These are phyloP conservation scores for Cicer arietinum DNA, from an alignment of 306 rosid species.

Conservation along the genomic window DNA sequence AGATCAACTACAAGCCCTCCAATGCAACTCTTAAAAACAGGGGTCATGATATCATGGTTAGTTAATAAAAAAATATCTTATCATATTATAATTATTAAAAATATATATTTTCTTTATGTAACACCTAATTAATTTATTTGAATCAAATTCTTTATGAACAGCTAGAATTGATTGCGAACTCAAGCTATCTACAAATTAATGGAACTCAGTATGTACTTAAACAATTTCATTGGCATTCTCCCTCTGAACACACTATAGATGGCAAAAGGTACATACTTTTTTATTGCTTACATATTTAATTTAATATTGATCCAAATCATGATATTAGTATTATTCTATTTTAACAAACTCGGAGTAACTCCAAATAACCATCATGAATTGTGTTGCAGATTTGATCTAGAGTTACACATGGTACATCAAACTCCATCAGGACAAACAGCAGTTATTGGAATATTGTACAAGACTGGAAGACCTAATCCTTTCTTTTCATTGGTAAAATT, in stretches of 20 bases:
- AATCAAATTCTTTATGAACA: conserved; percentile 31
- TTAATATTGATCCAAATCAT: too few relatives aligned
- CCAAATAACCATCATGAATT: background rate
- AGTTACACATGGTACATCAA: conserved; percentile 74
- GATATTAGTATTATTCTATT: too few relatives aligned
- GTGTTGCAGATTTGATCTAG: conserved; percentile 55
- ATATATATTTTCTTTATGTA: background rate
- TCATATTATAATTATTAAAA: background rate
- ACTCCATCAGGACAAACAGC: conserved; percentile 51
- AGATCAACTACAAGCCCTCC: conserved; percentile 51
- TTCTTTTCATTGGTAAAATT: conserved; percentile 62
- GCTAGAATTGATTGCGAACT: conserved; percentile 53
- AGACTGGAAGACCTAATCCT: conserved; percentile 55
- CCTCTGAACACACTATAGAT: conserved; percentile 75
- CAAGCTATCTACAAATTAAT: conserved; percentile 60
- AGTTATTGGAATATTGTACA: conserved; percentile 67
- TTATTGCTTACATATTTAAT: too few relatives aligned
- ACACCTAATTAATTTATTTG: background rate
- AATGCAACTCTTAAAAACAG: conserved; percentile 72
- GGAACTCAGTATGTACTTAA: conserved; percentile 56
- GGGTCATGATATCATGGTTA: conserved; percentile 77
- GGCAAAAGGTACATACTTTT: conserved; percentile 50
- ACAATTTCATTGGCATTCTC: conserved; percentile 84
- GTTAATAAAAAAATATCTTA: background rate
- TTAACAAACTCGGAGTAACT: too few relatives aligned